These are phyloP conservation scores for Macadamia tetraphylla DNA, from an alignment of 164 flowering plant species.

Conservation along the genomic window DNA sequence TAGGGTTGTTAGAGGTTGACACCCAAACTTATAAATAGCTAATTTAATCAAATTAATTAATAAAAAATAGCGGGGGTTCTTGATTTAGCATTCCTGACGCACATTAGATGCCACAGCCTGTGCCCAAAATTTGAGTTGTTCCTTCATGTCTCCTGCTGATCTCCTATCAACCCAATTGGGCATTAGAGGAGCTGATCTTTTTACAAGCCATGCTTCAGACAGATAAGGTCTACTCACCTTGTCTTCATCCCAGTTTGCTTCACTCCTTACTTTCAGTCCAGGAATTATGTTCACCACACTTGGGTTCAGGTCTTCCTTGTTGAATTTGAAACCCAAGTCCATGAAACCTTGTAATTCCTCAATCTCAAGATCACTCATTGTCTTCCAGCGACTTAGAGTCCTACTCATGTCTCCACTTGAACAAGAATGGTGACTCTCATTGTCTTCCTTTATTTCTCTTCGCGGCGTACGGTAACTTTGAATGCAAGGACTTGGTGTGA, in stretches of 20 bases:
- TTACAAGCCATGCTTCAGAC: constrained; percentile 54
- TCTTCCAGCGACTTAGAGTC: constrained; percentile 17
- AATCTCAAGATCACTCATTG: constrained; percentile 35
- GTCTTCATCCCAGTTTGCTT: constrained; percentile 7
- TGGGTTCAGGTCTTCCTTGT: constrained; percentile 35
- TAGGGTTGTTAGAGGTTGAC: too few relatives aligned
- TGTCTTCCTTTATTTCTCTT: constrained; percentile 16
- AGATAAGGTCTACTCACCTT: constrained; percentile 42
- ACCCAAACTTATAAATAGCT: too few relatives aligned
- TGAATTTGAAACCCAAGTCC: constrained; percentile 54
- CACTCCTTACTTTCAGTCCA: constrained; percentile 41
- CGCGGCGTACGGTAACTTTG: constrained; percentile 20
- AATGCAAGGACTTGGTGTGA: constrained; percentile 12
- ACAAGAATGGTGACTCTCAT: background rate
- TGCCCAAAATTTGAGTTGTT: constrained; percentile 81
- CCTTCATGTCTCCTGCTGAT: constrained; percentile 56
- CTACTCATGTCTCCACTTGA: constrained; percentile 16
- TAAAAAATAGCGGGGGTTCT: background rate
- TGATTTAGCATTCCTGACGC: constrained; percentile 17
- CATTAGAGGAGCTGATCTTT: constrained; percentile 28
- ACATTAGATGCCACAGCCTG: constrained; percentile 75
- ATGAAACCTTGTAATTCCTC: constrained; percentile 61
- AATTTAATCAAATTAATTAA: too few relatives aligned
- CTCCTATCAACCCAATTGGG: constrained; percentile 33
- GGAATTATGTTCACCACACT: constrained; percentile 41